A percentile compares a stretch with the other conserved stretches of the same genome.
Conservation (phyloP, 371 early-diverging fungal species). For the Amoeboaphelidium protococcarum region DNA sequence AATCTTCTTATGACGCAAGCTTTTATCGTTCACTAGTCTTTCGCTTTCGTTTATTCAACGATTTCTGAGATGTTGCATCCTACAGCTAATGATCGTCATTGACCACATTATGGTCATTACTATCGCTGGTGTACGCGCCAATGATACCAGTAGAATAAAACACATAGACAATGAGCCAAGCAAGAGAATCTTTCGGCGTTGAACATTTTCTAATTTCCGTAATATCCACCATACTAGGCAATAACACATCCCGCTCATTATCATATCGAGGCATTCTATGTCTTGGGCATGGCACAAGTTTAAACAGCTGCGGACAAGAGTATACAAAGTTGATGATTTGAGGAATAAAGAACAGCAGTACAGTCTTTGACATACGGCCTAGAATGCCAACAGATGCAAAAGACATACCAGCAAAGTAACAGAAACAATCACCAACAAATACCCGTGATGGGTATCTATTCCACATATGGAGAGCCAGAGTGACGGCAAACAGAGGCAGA, state of each 20-base stretch:
- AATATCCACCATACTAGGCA: background rate
- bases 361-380: constrained; percentile 73
- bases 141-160: background rate
- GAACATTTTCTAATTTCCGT: background rate
- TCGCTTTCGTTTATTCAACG: no score
- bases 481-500: constrained; percentile 68
- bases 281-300: constrained; percentile 84
- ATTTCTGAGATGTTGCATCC: no score
- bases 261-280: constrained; percentile 59
- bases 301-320: constrained; percentile 77
- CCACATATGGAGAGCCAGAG: constrained; percentile 37
- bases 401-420: constrained; percentile 95
- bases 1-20: no score
- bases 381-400: constrained; percentile 82
- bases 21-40: no score
- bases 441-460: constrained; percentile 71
- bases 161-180: background rate
- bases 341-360: constrained; percentile 73
- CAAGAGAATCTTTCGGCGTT: background rate
- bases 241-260: background rate
- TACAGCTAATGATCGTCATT: no score
- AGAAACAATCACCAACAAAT: constrained; percentile 94
- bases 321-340: constrained; percentile 90
- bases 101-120: no score
- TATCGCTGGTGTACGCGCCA: no score